Percentiles rank a stretch among this genome's conserved stretches.
These are phyloP conservation scores for Suhomyces wounanorum DNA, from an alignment of 1,139 yeast species.

Conservation along the genomic window DNA sequence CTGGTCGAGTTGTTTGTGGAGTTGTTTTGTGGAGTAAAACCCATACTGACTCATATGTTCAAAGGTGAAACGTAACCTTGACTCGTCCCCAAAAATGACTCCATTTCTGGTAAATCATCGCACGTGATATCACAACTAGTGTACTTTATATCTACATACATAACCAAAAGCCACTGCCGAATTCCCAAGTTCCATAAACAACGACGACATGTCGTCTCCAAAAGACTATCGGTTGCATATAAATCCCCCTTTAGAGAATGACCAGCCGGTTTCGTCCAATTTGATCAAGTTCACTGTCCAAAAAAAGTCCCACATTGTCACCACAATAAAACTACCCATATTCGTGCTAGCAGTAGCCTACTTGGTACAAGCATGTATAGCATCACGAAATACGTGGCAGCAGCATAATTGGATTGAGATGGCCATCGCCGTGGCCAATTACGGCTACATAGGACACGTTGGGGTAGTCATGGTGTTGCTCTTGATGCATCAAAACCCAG, in stretches of 20 bases:
- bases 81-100: not conserved
- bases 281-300: constrained; percentile 26
- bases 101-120: constrained; percentile 1
- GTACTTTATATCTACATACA: not conserved
- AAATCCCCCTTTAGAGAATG: constrained; percentile 21
- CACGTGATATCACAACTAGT: constrained; percentile 10
- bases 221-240: constrained; percentile 35
- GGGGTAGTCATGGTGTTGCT: constrained; percentile 14
- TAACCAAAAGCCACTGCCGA: not conserved
- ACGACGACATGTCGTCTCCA: constrained; percentile 29
- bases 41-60: too few species aligned
- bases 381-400: not conserved
- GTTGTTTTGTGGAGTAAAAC: too few species aligned
- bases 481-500: constrained; percentile 26
- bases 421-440: not conserved
- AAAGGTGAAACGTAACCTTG: not conserved
- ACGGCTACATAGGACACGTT: constrained; percentile 7
- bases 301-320: not conserved
- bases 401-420: not conserved
- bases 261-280: constrained; percentile 13
- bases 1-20: too few species aligned
- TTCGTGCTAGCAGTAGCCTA: constrained; percentile 2
- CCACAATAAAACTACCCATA: not conserved
- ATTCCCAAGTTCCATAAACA: not conserved
- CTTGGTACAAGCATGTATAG: not conserved